These are phyloP conservation scores for Cyanidiococcus yangmingshanensis DNA, from an alignment of 23 red algal species.

Conservation along the genomic window DNA sequence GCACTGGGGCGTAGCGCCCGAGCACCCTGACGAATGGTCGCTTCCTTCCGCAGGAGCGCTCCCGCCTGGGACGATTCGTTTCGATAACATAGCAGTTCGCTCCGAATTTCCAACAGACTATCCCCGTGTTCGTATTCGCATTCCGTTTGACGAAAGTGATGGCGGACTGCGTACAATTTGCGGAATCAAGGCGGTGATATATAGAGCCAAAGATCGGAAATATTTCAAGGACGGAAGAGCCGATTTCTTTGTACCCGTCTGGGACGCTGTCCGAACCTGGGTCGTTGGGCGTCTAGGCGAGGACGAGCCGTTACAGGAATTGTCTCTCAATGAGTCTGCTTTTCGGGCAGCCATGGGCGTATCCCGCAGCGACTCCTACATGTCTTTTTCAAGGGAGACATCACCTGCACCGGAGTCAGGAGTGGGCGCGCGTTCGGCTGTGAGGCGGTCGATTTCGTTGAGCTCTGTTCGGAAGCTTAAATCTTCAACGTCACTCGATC, in stretches of 20 bases:
- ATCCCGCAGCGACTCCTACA: not conserved
- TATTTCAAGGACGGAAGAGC: slow-evolving; percentile 7
- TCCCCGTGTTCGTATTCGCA: not conserved
- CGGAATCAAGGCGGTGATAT: slow-evolving; percentile 9
- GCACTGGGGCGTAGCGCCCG: slow-evolving; percentile 8
- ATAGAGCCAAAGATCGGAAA: not conserved
- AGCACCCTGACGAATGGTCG: slow-evolving; percentile 2
- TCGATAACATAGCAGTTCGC: not conserved
- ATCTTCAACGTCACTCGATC: not conserved
- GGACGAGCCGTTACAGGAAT: not conserved
- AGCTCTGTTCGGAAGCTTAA: not conserved
- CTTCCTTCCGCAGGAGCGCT: not conserved
- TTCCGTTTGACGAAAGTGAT: not conserved
- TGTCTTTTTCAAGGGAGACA: not conserved
- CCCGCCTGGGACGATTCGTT: not conserved
- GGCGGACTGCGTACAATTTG: not conserved
- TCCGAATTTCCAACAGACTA: not conserved
- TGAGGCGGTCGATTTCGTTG: not conserved
- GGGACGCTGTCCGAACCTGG: slow-evolving; percentile 11
- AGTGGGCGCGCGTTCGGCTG: not conserved
- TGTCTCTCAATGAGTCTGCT: not conserved
- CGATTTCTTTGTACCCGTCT: slow-evolving; percentile 9
- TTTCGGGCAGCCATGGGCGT: not conserved
- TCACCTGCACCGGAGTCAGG: not conserved
- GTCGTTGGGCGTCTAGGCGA: not conserved